phyloP scores from a whole-genome alignment of 345 rosid genomes.

The Isatis tinctoria region DNA sequence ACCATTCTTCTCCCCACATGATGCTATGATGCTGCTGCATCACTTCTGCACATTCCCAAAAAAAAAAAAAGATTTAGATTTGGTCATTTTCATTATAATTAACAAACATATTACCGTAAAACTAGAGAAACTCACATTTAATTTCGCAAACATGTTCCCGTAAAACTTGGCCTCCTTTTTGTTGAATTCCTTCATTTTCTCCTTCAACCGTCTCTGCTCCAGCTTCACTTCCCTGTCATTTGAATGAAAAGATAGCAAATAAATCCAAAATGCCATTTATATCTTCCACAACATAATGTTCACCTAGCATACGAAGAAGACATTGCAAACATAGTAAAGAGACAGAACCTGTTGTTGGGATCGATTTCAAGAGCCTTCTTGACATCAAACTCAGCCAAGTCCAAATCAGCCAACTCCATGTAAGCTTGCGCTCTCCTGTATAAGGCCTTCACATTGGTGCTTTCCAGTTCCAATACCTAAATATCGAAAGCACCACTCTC shows the following conservation, averaged over 20 bases:
- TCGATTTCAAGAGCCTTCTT: constrained; percentile 85
- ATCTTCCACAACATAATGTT: not conserved
- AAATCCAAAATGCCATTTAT: not conserved
- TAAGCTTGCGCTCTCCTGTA: constrained; percentile 83
- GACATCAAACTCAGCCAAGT: constrained; percentile 74
- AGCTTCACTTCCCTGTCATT: constrained; percentile 74
- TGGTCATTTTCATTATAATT: not conserved
- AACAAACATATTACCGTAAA: not conserved
- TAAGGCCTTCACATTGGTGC: constrained; percentile 69
- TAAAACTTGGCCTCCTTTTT: constrained; percentile 85
- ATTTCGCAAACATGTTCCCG: constrained; percentile 78
- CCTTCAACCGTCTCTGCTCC: constrained; percentile 73
- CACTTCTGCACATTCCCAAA: not conserved
- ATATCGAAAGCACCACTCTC: not conserved
- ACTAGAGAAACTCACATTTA: constrained; percentile 37
- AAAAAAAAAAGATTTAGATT: not conserved
- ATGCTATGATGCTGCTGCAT: not conserved
- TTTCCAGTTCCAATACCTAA: constrained; percentile 65
- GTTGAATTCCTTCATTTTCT: constrained; percentile 73
- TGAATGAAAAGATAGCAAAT: not conserved
- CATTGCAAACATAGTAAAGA: not conserved
- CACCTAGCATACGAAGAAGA: not conserved
- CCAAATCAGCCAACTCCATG: constrained; percentile 63
- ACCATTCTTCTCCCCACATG: not conserved
- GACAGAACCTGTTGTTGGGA: constrained; percentile 64